Conservation (phyloP, 192 early-diverging fungal genomes). For the Coemansia reversa region DNA sequence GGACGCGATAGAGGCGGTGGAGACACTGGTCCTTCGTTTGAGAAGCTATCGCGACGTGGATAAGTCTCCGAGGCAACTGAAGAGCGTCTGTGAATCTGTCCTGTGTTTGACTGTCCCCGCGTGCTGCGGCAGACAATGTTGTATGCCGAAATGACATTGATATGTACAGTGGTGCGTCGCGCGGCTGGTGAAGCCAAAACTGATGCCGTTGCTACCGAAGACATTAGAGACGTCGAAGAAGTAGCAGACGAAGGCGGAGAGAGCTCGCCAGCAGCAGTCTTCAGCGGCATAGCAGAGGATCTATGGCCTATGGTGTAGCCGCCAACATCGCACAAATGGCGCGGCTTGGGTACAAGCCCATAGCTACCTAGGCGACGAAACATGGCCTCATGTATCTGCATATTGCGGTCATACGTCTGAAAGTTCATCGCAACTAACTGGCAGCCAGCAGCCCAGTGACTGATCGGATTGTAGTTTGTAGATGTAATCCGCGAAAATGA, state of each 20-base stretch:
- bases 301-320: background rate
- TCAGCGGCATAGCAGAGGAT: slow-evolving; percentile 1
- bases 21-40: slow-evolving; percentile 5
- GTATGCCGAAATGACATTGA: slow-evolving; percentile 40
- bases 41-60: slow-evolving; percentile 7
- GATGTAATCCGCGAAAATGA: slow-evolving; percentile 73
- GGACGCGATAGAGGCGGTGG: slow-evolving; percentile 28
- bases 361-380: slow-evolving; percentile 68
- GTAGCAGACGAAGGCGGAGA: slow-evolving; percentile 17
- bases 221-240: slow-evolving; percentile 9
- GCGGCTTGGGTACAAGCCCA: slow-evolving; percentile 84
- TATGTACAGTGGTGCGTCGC: slow-evolving; percentile 42
- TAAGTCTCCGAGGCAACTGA: slow-evolving; percentile 26
- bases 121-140: slow-evolving; percentile 12
- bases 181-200: background rate
- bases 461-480: slow-evolving; percentile 81
- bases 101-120: slow-evolving; percentile 7
- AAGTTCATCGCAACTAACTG: slow-evolving; percentile 92
- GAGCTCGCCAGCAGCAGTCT: slow-evolving; percentile 6
- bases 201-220: slow-evolving; percentile 7
- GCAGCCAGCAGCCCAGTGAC: slow-evolving; percentile 75
- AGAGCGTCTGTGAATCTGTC: slow-evolving; percentile 10
- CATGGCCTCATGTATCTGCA: slow-evolving; percentile 86
- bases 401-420: slow-evolving; percentile 76
- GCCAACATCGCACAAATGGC: slow-evolving; percentile 26